These are phyloP conservation scores for Fusarium devonianum DNA, from an alignment of 2,329 filamentous ascomycete genomes.

Conservation along the genomic window DNA sequence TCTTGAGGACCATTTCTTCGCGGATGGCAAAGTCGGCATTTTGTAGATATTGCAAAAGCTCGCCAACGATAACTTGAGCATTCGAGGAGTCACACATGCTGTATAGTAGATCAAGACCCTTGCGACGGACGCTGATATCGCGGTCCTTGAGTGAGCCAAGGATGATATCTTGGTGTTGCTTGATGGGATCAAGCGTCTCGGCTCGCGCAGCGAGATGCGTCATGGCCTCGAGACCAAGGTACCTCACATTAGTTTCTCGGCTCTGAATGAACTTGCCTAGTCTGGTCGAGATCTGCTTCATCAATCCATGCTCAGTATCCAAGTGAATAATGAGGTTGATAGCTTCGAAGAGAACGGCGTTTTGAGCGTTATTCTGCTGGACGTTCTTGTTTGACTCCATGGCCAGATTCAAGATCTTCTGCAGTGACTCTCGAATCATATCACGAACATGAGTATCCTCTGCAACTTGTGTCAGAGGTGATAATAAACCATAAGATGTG, in stretches of 20 bases:
- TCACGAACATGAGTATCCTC: constrained; percentile 92
- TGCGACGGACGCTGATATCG: constrained; percentile 95
- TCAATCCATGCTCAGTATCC: constrained; percentile 90
- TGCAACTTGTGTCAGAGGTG: constrained; percentile 46
- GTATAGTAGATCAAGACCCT: constrained; percentile 94
- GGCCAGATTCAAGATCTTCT: constrained; percentile 88
- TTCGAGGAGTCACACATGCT: constrained; percentile 99
- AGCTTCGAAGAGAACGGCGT: constrained; percentile 96
- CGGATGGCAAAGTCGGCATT: constrained; percentile 97
- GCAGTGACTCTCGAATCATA: constrained; percentile 89
- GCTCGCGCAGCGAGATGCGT: constrained; percentile 93
- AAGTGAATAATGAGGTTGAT: constrained; percentile 98
- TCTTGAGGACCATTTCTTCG: constrained; percentile 99
- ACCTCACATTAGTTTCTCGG: constrained; percentile 95
- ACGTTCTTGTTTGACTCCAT: constrained; percentile 97
- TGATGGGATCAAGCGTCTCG: constrained; percentile 95
- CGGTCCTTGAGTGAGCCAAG: constrained; percentile 92
- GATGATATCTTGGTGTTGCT: constrained; percentile 97
- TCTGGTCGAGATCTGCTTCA: constrained; percentile 93
- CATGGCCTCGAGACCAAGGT: constrained; percentile 96
- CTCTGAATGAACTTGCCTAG: constrained; percentile 97
- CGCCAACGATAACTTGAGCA: constrained; percentile 89
- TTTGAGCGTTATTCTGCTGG: constrained; percentile 98
- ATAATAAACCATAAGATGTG: too few species aligned
- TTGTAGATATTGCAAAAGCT: constrained; percentile 92